Base-by-base conservation (phyloP, 768 basidiomycete species). In the Termitomyces sp. region DNA sequence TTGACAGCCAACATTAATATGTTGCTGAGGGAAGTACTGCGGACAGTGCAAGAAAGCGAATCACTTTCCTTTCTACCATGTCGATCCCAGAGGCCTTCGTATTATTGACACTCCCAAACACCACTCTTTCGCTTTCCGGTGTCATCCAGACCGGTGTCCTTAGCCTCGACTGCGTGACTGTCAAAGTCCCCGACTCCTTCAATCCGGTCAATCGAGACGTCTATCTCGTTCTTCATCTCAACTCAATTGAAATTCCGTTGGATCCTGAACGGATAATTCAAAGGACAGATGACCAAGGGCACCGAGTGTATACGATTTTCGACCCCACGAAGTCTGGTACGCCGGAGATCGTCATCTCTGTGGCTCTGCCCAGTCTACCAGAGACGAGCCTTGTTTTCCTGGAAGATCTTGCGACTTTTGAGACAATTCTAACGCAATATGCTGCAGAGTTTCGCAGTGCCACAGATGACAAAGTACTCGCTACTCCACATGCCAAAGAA, bases 341-440 rank as follows among this genome's bases (percentile, higher is more conserved):
- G 5, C 61, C 64, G 4, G 73, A 75, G 48, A 60, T 78, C 4
- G 65, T 72, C 12, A 70, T 81, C 7, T 72, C 73, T 9, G 60
- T 77, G 46, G 64, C 68, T 32, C 57, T 67, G 47, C 58, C 71
- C 61, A 57, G 66, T 56, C 42, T 57, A 51, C 59, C 34, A 27
- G 69, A 65, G 4, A 46, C 66, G 16, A 67, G 78, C 44, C 54
- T 73, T 20, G 71, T 74, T 31, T 68, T 79, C 14, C 34, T 74
- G 52, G 83, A 87, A 58, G 85, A 87, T 60, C 58, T 85, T 31
- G 82, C 83, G 54, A 80, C 82, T 0, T 83, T 91, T 55, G 87
- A 91, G 62, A 78, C 82, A 26, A 77, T 90, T 34, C 65, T 91
- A 6, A 68, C 79, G 14, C 88, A 90, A 63, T 90, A 91, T 67